Percentiles rank a stretch among this genome's conserved stretches.
These are phyloP conservation scores for Tylopilus sp. DNA, from an alignment of 768 basidiomycete species.

Conservation along the genomic window DNA sequence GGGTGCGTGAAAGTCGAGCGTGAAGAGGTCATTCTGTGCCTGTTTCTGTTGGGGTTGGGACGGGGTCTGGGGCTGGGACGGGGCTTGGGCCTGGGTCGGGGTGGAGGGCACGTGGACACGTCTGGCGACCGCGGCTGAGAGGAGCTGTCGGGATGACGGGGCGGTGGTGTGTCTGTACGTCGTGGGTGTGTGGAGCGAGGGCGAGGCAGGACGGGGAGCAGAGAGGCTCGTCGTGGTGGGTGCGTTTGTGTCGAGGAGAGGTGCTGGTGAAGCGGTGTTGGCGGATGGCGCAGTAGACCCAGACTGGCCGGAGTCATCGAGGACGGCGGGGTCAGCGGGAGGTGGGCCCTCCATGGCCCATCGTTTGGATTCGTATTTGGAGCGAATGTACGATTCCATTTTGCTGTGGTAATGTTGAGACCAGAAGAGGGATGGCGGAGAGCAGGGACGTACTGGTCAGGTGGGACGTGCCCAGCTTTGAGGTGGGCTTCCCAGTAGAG, in stretches of 20 bases:
- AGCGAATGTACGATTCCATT: constrained; percentile 96
- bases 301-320: constrained; percentile 46
- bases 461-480: constrained; percentile 85
- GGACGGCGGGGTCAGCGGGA: constrained; percentile 74
- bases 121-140: constrained; percentile 39
- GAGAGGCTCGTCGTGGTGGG: constrained; percentile 18
- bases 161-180: constrained; percentile 20
- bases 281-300: constrained; percentile 6
- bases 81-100: constrained; percentile 5
- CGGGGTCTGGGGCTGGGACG: constrained; percentile 12
- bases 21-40: constrained; percentile 70
- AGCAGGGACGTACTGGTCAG: constrained; percentile 81
- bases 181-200: constrained; percentile 24
- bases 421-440: not conserved
- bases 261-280: not conserved
- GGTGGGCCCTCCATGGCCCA: constrained; percentile 93
- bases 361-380: constrained; percentile 89
- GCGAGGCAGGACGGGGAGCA: constrained; percentile 27
- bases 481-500: constrained; percentile 97
- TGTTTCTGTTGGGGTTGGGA: constrained; percentile 20
- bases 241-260: constrained; percentile 13
- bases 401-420: constrained; percentile 63
- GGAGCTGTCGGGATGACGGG: constrained; percentile 22
- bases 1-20: constrained; percentile 80
- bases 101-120: constrained; percentile 13